A percentile compares a stretch with the other conserved stretches of the same genome.
These are phyloP conservation scores for Penicillium robsamsonii DNA, from an alignment of 495 filamentous ascomycete species.

Conservation along the genomic window DNA sequence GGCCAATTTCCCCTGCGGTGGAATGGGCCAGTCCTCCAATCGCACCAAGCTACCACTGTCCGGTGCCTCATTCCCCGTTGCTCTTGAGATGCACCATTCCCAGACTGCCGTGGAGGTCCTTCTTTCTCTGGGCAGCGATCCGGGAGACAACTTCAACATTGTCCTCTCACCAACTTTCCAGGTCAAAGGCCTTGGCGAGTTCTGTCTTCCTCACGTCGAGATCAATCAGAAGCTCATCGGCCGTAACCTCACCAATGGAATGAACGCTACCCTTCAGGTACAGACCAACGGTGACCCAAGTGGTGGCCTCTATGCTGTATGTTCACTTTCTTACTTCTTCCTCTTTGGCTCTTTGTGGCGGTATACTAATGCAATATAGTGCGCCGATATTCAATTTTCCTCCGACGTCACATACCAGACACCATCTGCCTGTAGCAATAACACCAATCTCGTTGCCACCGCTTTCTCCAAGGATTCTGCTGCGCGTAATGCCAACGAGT, in stretches of 20 bases:
- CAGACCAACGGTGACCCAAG: constrained; percentile 51
- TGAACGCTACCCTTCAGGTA: constrained; percentile 65
- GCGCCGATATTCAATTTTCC: constrained; percentile 61
- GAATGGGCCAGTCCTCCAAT: constrained; percentile 43
- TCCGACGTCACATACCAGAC: constrained; percentile 23
- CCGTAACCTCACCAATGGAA: constrained; percentile 41
- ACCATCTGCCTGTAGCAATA: constrained; percentile 50
- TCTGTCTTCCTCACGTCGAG: constrained; percentile 54
- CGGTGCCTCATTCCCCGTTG: constrained; percentile 50
- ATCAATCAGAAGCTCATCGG: constrained; percentile 36
- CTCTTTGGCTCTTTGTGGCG: not conserved
- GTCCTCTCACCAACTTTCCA: constrained; percentile 48
- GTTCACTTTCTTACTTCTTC: constrained; percentile 10
- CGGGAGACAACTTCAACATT: constrained; percentile 53
- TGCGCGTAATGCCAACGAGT: constrained; percentile 39
- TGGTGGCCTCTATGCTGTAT: constrained; percentile 56
- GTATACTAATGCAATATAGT: constrained; percentile 36
- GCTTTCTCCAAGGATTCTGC: constrained; percentile 33
- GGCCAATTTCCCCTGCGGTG: constrained; percentile 57
- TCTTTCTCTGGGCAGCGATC: constrained; percentile 53
- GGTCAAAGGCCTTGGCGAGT: constrained; percentile 51
- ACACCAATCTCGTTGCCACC: constrained; percentile 44
- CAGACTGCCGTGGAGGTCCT: constrained; percentile 56
- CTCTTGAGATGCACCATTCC: constrained; percentile 55
- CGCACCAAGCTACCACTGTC: constrained; percentile 52